phyloP scores from a whole-genome alignment of 768 basidiomycete genomes.

The Terana coerulea region DNA sequence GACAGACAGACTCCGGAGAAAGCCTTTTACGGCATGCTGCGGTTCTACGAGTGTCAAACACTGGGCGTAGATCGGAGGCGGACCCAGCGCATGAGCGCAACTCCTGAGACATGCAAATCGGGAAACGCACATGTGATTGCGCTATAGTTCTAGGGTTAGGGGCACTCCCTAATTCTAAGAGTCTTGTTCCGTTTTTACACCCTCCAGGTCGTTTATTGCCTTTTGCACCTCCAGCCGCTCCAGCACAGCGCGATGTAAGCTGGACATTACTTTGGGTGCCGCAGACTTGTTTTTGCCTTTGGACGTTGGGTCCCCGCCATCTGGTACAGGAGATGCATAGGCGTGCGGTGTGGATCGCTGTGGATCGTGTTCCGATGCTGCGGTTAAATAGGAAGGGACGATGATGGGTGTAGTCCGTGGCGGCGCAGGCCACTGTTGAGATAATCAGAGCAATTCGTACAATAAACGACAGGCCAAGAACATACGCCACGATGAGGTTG shows the following conservation, averaged over 20 bases:
- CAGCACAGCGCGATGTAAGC: conserved; percentile 70
- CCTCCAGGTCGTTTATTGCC: conserved; percentile 51
- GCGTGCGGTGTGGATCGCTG: not conserved
- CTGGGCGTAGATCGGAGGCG: not conserved
- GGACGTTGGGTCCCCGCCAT: conserved; percentile 8
- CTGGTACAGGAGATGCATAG: conserved; percentile 1
- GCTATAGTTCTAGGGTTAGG: not conserved
- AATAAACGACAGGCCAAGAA: not conserved
- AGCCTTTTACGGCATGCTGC: too few relatives aligned
- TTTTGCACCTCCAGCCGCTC: conserved; percentile 72
- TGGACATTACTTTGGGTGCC: conserved; percentile 44
- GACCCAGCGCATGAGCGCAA: not conserved
- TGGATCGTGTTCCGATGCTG: conserved; percentile 9
- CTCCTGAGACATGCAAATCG: not conserved
- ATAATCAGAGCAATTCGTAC: not conserved
- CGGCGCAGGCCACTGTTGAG: conserved; percentile 74
- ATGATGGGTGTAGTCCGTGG: conserved; percentile 76
- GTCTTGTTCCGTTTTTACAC: not conserved
- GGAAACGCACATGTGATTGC: conserved; percentile 9
- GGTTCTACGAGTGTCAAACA: too few relatives aligned
- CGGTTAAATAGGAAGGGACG: conserved; percentile 62
- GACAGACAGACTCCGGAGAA: too few relatives aligned
- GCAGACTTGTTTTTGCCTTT: conserved; percentile 24
- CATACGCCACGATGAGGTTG: conserved; percentile 78
- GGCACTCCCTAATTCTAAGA: not conserved